Conservation (phyloP, 108 stramenopile genomes). For the Conticribra guillardii region DNA sequence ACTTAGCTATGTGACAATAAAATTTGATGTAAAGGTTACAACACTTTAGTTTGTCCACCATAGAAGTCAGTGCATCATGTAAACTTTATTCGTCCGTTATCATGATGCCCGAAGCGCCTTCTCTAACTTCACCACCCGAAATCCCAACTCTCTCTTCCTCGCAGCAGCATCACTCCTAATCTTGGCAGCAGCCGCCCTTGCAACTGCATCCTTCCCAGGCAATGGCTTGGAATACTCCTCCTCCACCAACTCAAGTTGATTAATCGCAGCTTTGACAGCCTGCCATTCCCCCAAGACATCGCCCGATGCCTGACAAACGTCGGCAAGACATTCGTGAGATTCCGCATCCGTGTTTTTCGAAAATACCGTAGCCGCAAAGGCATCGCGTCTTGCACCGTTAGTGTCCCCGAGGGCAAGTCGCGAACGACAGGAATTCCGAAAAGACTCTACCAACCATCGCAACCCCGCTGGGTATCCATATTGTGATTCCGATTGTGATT, state of each 20-base stretch:
- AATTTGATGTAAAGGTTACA: too few species aligned
- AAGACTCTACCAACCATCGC: conserved; percentile 36
- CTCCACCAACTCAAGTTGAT: conserved; percentile 18
- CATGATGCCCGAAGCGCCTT: conserved; percentile 14
- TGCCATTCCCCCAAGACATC: conserved; percentile 47
- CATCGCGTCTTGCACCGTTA: conserved; percentile 51
- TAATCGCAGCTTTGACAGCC: conserved; percentile 36
- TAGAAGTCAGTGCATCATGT: too few species aligned
- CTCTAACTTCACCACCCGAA: conserved; percentile 40
- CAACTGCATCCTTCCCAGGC: conserved; percentile 31
- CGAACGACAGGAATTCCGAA: conserved; percentile 36
- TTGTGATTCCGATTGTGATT: neutral
- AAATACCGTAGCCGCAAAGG: conserved; percentile 49
- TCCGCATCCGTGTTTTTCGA: conserved; percentile 34
- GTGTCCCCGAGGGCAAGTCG: conserved; percentile 33
- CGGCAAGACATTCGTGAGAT: conserved; percentile 52
- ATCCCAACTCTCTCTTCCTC: conserved; percentile 45
- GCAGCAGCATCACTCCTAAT: conserved; percentile 24
- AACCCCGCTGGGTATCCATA: conserved; percentile 26
- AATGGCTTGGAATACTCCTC: conserved; percentile 20
- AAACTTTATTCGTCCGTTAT: too few species aligned
- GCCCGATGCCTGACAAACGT: conserved; percentile 30
- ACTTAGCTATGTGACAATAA: too few species aligned
- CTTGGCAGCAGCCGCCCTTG: conserved; percentile 37
- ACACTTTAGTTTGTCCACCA: too few species aligned